phyloP scores from a whole-genome alignment of 352 stramenopile species.

The Globisporangium irregulare region DNA sequence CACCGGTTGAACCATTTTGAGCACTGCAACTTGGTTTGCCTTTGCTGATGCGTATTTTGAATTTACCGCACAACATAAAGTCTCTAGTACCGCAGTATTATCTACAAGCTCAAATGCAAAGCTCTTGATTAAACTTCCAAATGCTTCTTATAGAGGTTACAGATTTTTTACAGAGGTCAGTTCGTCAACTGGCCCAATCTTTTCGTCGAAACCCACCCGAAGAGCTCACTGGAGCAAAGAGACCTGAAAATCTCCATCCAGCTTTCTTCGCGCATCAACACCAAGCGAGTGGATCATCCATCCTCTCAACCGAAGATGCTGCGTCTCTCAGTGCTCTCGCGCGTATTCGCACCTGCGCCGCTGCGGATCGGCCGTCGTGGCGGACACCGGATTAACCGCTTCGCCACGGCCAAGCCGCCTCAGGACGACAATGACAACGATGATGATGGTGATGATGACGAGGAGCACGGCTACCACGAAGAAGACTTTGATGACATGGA shows the following conservation, averaged over 20 bases:
- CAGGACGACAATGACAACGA: constrained; percentile 20
- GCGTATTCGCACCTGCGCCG: constrained; percentile 41
- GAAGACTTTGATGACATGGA: constrained; percentile 44
- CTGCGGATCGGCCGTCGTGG: constrained; percentile 31
- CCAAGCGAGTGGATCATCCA: not conserved
- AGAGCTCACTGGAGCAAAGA: constrained; percentile 12
- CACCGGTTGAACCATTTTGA: not conserved
- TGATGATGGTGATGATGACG: constrained; percentile 22
- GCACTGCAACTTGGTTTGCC: not conserved
- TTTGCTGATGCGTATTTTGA: not conserved
- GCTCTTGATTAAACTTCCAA: not conserved
- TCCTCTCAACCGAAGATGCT: constrained; percentile 33
- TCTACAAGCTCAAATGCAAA: not conserved
- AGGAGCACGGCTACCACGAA: constrained; percentile 41
- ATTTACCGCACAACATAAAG: not conserved
- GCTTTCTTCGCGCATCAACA: not conserved
- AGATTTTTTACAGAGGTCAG: not conserved
- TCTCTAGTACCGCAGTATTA: not conserved
- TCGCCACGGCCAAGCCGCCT: constrained; percentile 8
- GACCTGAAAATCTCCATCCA: not conserved
- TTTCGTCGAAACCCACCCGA: not conserved
- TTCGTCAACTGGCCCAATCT: not conserved
- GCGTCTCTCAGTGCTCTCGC: constrained; percentile 50
- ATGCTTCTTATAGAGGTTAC: not conserved
- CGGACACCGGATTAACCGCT: constrained; percentile 17